These are phyloP conservation scores for Plasmodium vivax DNA, from an alignment of 169 alveolate species.

Conservation along the genomic window DNA sequence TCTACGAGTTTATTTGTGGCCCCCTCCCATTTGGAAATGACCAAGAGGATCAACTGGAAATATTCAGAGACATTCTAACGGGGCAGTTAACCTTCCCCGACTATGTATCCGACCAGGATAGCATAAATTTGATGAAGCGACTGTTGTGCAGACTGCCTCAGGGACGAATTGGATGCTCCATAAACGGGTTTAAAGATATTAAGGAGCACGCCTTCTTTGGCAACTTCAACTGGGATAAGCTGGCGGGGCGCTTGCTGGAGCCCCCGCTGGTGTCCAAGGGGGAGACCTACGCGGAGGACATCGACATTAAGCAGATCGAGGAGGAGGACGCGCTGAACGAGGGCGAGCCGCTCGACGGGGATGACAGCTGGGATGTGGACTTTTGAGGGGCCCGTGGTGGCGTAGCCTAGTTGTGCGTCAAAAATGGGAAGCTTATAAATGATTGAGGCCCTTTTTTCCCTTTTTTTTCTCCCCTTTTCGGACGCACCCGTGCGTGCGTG, in stretches of 20 bases:
- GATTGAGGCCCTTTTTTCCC: not conserved
- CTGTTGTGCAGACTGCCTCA: slow-evolving; percentile 92
- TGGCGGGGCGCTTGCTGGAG: slow-evolving; percentile 87
- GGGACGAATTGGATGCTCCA: slow-evolving; percentile 92
- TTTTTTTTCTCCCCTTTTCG: not conserved
- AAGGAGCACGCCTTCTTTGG: slow-evolving; percentile 86
- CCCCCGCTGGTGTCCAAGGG: slow-evolving; percentile 90
- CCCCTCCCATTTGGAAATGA: slow-evolving; percentile 97
- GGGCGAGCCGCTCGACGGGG: slow-evolving; percentile 15
- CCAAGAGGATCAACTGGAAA: slow-evolving; percentile 96
- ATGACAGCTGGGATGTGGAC: slow-evolving; percentile 61
- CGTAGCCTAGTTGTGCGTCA: not conserved
- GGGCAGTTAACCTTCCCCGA: slow-evolving; percentile 84
- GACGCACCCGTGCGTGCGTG: not conserved
- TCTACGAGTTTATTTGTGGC: slow-evolving; percentile 98
- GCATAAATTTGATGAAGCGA: slow-evolving; percentile 90
- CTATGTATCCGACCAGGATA: slow-evolving; percentile 88
- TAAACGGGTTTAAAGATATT: slow-evolving; percentile 91
- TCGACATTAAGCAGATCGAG: slow-evolving; percentile 68
- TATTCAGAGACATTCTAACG: slow-evolving; percentile 93
- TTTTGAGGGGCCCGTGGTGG: not conserved
- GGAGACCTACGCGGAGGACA: slow-evolving; percentile 83
- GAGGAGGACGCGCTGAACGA: slow-evolving; percentile 32
- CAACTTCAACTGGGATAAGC: slow-evolving; percentile 91
- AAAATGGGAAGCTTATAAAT: not conserved